phyloP scores from a whole-genome alignment of 1,284 basidiomycete species.

The Apiotrichum brassicae region DNA sequence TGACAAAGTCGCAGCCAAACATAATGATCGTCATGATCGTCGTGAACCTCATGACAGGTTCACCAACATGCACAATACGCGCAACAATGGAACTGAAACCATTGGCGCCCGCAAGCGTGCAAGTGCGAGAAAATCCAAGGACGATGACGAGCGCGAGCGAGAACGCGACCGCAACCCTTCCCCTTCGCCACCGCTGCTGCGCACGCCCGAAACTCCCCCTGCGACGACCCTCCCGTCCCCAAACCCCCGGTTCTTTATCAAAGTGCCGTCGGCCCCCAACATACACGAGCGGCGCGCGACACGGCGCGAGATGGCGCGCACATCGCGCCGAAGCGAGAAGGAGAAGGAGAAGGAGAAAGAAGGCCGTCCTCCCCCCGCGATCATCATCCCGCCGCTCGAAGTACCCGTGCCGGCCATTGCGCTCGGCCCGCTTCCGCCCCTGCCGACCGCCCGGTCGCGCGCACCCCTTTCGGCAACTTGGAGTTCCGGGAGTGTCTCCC shows the following conservation, averaged over 20 bases:
- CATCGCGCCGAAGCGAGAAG: not conserved
- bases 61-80: no score
- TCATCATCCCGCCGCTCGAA: not conserved
- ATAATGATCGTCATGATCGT: no score
- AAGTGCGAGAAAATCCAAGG: no score
- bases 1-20: no score
- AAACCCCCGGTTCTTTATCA: not conserved
- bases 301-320: no score
- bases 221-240: not conserved
- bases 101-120: no score
- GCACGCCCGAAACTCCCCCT: slow-evolving; percentile 1
- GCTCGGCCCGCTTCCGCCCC: not conserved
- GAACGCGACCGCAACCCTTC: not conserved
- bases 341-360: not conserved
- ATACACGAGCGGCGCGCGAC: not conserved
- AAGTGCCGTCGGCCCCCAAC: not conserved
- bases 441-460: not conserved
- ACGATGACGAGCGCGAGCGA: no score
- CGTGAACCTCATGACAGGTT: no score
- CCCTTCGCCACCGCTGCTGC: not conserved
- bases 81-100: no score
- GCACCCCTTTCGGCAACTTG: not conserved
- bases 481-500: not conserved
- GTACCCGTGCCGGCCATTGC: not conserved
- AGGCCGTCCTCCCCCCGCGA: not conserved